These are phyloP conservation scores for Schrenkiella parvula DNA, from an alignment of 345 rosid species.

Conservation along the genomic window DNA sequence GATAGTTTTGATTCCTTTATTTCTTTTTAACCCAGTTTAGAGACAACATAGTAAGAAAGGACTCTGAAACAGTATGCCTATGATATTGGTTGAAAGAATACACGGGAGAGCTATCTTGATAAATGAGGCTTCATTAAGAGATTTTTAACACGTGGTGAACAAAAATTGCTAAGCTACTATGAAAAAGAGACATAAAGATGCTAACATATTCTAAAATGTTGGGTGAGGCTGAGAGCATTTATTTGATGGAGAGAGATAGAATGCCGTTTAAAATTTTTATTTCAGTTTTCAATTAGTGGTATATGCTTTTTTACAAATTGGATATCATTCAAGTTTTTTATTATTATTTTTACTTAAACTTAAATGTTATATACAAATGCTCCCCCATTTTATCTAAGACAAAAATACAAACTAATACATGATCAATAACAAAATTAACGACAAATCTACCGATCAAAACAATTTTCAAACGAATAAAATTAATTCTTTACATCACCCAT, in stretches of 20 bases:
- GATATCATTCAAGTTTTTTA: too few species aligned
- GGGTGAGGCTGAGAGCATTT: neutral
- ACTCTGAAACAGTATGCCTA: neutral
- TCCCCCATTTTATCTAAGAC: too few species aligned
- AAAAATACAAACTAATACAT: too few species aligned
- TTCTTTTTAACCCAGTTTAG: neutral
- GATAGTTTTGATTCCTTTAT: neutral
- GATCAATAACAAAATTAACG: too few species aligned
- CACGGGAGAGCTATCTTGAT: neutral
- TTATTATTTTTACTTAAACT: too few species aligned
- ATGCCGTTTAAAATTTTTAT: too few species aligned
- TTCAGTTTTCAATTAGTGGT: too few species aligned
- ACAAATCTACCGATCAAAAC: too few species aligned
- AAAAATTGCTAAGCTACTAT: neutral
- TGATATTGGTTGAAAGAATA: neutral
- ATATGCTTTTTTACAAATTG: too few species aligned
- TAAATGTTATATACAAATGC: too few species aligned
- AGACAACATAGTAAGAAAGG: neutral
- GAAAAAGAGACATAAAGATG: neutral
- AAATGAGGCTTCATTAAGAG: neutral
- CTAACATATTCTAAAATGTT: neutral
- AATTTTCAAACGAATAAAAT: too few species aligned
- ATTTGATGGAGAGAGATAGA: neutral
- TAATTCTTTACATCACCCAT: too few species aligned
- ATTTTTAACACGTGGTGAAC: neutral